A percentile compares a stretch with the other conserved stretches of the same genome.
Conservation (phyloP, 1,139 yeast species). For the Yamadazyma kanchanaburiensis region DNA sequence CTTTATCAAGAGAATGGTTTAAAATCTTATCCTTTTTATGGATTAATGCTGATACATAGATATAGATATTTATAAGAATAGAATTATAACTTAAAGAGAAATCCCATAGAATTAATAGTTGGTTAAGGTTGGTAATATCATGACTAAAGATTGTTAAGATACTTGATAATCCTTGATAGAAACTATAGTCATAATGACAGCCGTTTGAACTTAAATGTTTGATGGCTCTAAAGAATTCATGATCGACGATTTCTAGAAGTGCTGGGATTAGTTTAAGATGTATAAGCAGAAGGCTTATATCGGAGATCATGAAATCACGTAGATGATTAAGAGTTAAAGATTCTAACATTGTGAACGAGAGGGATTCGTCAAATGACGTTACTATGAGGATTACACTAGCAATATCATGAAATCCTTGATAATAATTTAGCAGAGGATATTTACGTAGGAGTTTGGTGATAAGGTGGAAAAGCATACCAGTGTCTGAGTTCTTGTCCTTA, state of each 20-base stretch:
- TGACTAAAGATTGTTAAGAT: conserved; percentile 79
- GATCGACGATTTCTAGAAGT: conserved; percentile 50
- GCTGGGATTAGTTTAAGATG: conserved; percentile 67
- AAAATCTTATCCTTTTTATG: conserved; percentile 39
- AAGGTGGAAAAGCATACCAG: too few relatives aligned
- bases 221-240: conserved; percentile 46
- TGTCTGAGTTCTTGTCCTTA: too few relatives aligned
- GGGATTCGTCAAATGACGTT: conserved; percentile 26
- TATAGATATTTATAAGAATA: conserved; percentile 43
- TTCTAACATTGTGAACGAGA: conserved; percentile 51
- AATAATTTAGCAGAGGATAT: conserved; percentile 66
- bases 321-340: conserved; percentile 58
- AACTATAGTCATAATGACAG: conserved; percentile 36
- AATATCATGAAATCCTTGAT: conserved; percentile 92
- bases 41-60: conserved; percentile 54
- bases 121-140: conserved; percentile 52
- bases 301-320: conserved; percentile 82
- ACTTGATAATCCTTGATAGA: conserved; percentile 67
- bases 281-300: conserved; percentile 60
- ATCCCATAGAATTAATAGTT: conserved; percentile 61
- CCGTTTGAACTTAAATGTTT: conserved; percentile 36
- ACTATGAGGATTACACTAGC: conserved; percentile 66
- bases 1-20: conserved; percentile 31
- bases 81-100: conserved; percentile 50
- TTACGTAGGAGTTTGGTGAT: conserved; percentile 55